Base-by-base conservation (phyloP, 805 yeast species). In the Ogataea pignaliae region DNA sequence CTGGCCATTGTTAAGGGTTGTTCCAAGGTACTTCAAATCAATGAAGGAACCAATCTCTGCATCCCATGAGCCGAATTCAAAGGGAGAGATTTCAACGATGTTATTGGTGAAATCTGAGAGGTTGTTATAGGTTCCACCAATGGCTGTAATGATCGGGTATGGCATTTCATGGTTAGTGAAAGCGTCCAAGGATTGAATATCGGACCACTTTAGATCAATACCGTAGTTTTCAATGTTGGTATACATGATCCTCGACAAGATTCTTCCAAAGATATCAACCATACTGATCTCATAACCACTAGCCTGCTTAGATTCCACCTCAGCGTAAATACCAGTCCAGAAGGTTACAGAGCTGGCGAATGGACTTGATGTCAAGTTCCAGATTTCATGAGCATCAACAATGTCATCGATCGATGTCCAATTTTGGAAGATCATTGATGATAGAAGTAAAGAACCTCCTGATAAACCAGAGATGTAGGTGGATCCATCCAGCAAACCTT, bases 51-150 rank as follows among this genome's bases (percentile, higher is more conserved):
- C 71, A 44, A 84, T 66, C 3, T 80, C 66, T 8, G 83, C 82
- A 56, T 86, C 91, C 93, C 93, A 88, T 3, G 93, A 80, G 12
- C 97, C 97, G 58, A 88, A 70, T 59, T 83, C 85, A 54, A 69
- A 80, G 13, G 95, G 90, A 41, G 72, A 73, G 43, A 76, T 59
- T 52, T 80, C 78, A 47, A 80, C 70, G 40, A 71, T 72, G 3
- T 93, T 83, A 13, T 86, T 73, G 63, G 81, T 79, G 35, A 66
- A 64, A 41, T 73, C 72, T 29, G 83, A 63, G 41, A 80, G 66
- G 8, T 56, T 47, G 2, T 82, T 68, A 29, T 74, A 74, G 3
- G 70, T 68, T 58, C 86, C 72, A 39, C 84, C 86, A 45, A 78
- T 76, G 13, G 80, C 78, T 48, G 72, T 76, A 53, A 75, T 70